Conservation (phyloP, 129 eudicot genomes). For the Lactuca sativa region DNA sequence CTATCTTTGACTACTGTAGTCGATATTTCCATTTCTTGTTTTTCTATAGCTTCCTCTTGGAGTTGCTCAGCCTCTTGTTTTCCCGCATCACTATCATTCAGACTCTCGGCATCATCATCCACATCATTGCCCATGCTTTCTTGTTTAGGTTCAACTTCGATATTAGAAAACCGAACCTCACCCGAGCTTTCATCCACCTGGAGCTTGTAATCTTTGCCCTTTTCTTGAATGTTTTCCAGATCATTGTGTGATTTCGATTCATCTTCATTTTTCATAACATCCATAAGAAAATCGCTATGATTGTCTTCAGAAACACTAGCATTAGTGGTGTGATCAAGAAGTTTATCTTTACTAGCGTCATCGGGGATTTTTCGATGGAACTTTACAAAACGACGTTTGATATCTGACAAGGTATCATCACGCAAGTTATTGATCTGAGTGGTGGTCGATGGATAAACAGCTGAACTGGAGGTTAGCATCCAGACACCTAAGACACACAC, state of each 20-base stretch:
- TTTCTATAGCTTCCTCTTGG: slow-evolving; percentile 25
- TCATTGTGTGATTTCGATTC: background rate
- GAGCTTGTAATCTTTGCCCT: slow-evolving; percentile 5
- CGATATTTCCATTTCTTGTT: slow-evolving; percentile 23
- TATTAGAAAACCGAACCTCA: slow-evolving; percentile 4
- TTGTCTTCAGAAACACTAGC: slow-evolving; percentile 32
- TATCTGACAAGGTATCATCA: slow-evolving; percentile 1
- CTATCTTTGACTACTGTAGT: slow-evolving; percentile 30
- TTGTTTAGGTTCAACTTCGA: background rate
- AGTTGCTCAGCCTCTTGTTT: slow-evolving; percentile 29
- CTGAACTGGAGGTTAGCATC: slow-evolving; percentile 50
- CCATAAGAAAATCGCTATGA: slow-evolving; percentile 45
- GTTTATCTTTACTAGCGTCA: slow-evolving; percentile 13
- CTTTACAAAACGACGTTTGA: background rate
- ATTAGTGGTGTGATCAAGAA: background rate
- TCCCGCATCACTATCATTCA: slow-evolving; percentile 32
- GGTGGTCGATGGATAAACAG: slow-evolving; percentile 30
- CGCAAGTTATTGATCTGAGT: slow-evolving; percentile 9
- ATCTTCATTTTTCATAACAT: slow-evolving; percentile 38
- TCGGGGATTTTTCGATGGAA: slow-evolving; percentile 27
- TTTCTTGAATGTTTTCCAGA: slow-evolving; percentile 9
- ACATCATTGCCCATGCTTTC: slow-evolving; percentile 12
- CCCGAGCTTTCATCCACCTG: slow-evolving; percentile 14
- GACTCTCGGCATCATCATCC: slow-evolving; percentile 28
- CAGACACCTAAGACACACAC: slow-evolving; percentile 56